Evolutionary conservation across 306 rosid species (phyloP), one percentile per base, ranked within the genome.

Genomic region (Gleditsia sinensis): DNA sequence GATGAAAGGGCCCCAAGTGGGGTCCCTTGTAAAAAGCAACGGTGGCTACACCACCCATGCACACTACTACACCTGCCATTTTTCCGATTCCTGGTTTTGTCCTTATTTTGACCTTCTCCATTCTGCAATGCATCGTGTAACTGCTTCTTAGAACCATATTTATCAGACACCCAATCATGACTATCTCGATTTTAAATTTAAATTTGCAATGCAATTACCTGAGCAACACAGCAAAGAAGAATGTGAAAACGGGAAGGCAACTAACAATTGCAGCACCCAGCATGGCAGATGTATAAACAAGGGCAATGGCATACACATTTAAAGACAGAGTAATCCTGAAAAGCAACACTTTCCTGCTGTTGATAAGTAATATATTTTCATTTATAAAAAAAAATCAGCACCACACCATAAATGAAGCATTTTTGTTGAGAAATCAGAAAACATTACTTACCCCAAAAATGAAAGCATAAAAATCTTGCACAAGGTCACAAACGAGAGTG

Each of bases 21-120:
- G 88, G 91, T 39, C 94, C 94, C 57, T 75, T 77, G 82, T 88
- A 91, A 57, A 87, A 76, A n/a, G 88, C 82, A 19, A 91, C 83
- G 37, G 75, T 83, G 8, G 73, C 79, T 17, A 85, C 92, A 16
- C 95, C 97, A 9, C 33, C 75, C 48, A 87, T 27, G 85, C 91
- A 84, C 53, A 83, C 34, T 36, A 74, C 32, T 13, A 87, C 62
- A 16, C 95, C 92, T 20, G 24, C 80, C 17, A 86, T 68, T 71
- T 91, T 91, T 57, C 79, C 81, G 6, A 85, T 79, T 34, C 95
- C 92, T 17, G 82, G 53, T 27, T 49, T 79, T 57, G 83, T 82
- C 76, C 61, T 87, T 51, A 84, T 4, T 3, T 69, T 81, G 48
- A 86, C 82, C 66, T 74, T 85, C 83, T 91, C 94, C 79, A 83